Percentiles rank a stretch among this genome's conserved stretches.
Conservation (phyloP, 1,139 yeast species). For the Torulaspora pretoriensis region DNA sequence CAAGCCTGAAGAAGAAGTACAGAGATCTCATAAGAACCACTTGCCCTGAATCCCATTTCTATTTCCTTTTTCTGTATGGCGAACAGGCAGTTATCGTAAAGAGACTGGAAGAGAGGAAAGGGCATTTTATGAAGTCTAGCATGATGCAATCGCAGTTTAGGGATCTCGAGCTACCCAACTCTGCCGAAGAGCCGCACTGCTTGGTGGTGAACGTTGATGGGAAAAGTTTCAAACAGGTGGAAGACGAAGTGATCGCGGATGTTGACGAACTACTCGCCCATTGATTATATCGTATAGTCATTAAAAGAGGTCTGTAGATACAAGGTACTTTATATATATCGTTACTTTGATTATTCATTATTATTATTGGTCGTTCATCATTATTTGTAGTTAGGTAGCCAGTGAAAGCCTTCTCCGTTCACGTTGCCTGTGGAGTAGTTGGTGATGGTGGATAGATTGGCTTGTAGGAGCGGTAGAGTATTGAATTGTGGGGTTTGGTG, state of each 20-base stretch:
- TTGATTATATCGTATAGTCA: conserved; percentile 3
- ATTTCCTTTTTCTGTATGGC: conserved; percentile 66
- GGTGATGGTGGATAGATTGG: conserved; percentile 19
- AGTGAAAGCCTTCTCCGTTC: conserved; percentile 7
- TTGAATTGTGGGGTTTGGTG: conserved; percentile 7
- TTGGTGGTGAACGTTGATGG: conserved; percentile 32
- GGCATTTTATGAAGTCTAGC: conserved; percentile 80
- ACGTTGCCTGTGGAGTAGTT: conserved; percentile 15
- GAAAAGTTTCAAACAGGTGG: conserved; percentile 44
- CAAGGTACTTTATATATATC: conserved; percentile 6
- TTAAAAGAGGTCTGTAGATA: conserved; percentile 6
- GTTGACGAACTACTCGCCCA: conserved; percentile 4
- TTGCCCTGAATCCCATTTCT: conserved; percentile 43
- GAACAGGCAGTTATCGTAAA: conserved; percentile 53
- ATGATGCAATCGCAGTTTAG: conserved; percentile 79
- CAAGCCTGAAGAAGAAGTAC: conserved; percentile 71
- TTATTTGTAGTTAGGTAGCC: conserved; percentile 12
- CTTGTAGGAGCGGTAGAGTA: conserved; percentile 11
- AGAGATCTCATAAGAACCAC: conserved; percentile 51
- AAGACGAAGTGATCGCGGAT: conserved; percentile 36
- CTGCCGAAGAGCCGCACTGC: conserved; percentile 36
- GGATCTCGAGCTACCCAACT: conserved; percentile 65
- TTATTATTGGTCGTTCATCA: conserved; percentile 4
- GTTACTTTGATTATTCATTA: conserved; percentile 11
- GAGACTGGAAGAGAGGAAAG: conserved; percentile 58